A percentile compares a stretch with the other conserved stretches of the same genome.
Conservation (phyloP, 164 flowering plant species). For the Sextonia rubra region DNA sequence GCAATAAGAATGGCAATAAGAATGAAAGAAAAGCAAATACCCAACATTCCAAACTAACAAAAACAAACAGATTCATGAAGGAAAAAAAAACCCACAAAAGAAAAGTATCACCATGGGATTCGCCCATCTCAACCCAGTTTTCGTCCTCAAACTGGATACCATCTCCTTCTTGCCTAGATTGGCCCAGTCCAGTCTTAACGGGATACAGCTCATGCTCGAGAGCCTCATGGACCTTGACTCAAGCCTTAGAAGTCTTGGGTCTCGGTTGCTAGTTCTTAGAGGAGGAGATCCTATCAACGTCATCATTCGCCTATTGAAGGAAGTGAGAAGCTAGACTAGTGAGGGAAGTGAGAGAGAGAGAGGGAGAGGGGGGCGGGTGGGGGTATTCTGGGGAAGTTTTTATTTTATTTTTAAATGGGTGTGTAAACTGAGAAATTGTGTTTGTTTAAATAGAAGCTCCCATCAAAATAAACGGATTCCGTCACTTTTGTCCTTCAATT, state of each 20-base stretch:
- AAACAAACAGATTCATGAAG: not conserved
- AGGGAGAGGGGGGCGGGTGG: no score
- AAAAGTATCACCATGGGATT: constrained; percentile 24
- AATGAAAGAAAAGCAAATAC: not conserved
- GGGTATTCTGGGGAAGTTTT: no score
- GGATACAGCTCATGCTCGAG: constrained; percentile 83
- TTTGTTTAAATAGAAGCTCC: no score
- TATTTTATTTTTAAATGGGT: no score
- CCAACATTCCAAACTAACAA: not conserved
- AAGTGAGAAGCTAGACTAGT: no score
- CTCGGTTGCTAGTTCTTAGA: constrained; percentile 61
- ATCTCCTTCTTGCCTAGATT: constrained; percentile 73
- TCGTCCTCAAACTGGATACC: constrained; percentile 78
- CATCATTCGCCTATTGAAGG: constrained; percentile 50
- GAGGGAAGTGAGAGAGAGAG: no score
- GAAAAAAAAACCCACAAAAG: not conserved
- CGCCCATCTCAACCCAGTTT: constrained; percentile 57
- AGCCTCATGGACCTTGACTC: constrained; percentile 69
- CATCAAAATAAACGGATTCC: no score
- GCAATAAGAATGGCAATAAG: no score
- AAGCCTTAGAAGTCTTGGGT: constrained; percentile 61
- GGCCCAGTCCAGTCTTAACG: constrained; percentile 64
- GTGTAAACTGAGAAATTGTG: no score
- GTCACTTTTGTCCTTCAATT: no score
- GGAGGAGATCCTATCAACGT: constrained; percentile 77